Base-by-base conservation (phyloP, 208 protist genomes). In the Herpetomonas samuelpessoai region DNA sequence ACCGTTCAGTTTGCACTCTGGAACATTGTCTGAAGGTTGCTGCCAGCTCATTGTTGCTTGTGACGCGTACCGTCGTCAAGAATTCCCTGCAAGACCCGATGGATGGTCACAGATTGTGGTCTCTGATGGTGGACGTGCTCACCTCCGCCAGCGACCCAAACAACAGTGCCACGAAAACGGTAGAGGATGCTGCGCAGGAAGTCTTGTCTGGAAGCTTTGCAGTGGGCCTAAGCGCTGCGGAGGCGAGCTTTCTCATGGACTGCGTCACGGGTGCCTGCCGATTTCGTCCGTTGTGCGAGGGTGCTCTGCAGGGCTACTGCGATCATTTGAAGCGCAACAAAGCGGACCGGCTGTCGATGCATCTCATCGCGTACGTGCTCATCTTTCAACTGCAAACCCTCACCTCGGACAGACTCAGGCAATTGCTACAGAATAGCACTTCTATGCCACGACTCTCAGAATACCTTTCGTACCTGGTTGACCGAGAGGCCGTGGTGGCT, bases 261-360 rank as follows among this genome's bases (percentile, higher is more conserved):
- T 79, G 73, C 52, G 67, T 76, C 27, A 71, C 74, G 16, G 74
- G 76, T 49, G 74, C 86, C 25, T 48, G 66, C 0, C 76, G 85
- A 38, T 94, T 90, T 58, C 57, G 75, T 29, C 39, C 46, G 12
- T 53, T 94, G 14, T 91, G 72, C 61, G 80, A 91, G 16, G 88
- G 80, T 18, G 79, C 79, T 7, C 69, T 91, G 6, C 72, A 86
- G 45, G 88, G 88, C 21, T 94, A 88, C 62, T 85, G 81, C 35
- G 69, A 73, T 53, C 75, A 71, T 50, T 67, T 71, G 51, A 86
- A 85, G 38, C 83, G 82, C 52, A 91, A 84, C 59, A 55, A 60
- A n/a, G 55, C 53, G 4, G 57, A 76, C 59, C 71, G 51, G 24
- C 18, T 61, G 12, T 68, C 84, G 22, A 88, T 94, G 80, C 84